Base-by-base conservation (phyloP, 768 basidiomycete genomes). In the Jaapia argillacea region DNA sequence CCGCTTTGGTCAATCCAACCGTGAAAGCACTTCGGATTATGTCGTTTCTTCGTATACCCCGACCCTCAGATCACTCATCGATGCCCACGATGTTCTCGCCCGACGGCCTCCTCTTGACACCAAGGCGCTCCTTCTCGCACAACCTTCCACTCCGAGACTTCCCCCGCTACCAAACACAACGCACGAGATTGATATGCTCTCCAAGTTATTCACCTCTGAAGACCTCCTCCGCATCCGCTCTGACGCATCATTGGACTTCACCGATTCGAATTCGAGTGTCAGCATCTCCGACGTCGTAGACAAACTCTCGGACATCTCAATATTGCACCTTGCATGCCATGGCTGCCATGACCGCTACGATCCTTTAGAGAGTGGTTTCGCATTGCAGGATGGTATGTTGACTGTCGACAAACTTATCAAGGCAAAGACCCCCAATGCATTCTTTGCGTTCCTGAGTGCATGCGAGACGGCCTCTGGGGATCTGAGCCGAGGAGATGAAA, bases 311-410 rank as follows among this genome's bases (percentile, higher is more conserved):
- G 33, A 40, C 10, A 18, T 35, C 12, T 16, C 43, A 10, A 33
- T 31, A 26, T 20, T 46, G n/a, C 45, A 41, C 33, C 28, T 40
- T 24, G 45, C 45, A 13, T 47, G 44, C 36, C 36, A 41, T 18
- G 47, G 44, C 22, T 16, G 27, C 16, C 28, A 41, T 10, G 28
- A 48, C 22, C 14, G 25, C 2, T 2, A 36, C 14, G 24, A 48
- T n/a, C 47, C 47, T 10, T 38, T 48, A 4, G 44, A 45, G 7
- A 48, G 47, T 35, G 47, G 27, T 16, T 27, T 49, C 22, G 10
- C 16, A 16, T 16, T 33, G 16, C 31, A 16, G 16, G 31, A 33
- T 16, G 31, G 16, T 10, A 33, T 33, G 31, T 16, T 33, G 31
- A 33, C 31, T 16, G 16, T 33, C 31, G 31, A 10, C 31, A 33